Evolutionary conservation across 306 rosid genomes (phyloP), one percentile per base, ranked within the genome.

Genomic region (Abrus precatorius): DNA sequence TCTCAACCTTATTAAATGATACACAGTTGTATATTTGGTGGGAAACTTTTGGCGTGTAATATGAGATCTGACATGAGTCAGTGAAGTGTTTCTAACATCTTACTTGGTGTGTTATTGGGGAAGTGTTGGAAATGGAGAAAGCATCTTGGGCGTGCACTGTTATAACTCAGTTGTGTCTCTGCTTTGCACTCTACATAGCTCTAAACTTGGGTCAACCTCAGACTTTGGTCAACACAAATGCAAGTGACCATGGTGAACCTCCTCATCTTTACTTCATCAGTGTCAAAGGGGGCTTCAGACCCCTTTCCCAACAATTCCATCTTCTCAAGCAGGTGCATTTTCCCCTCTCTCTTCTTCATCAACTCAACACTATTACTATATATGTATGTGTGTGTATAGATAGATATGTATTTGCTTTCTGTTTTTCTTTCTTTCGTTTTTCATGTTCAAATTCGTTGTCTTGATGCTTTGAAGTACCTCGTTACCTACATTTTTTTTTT

Each of bases 251-350:
- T 60, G 20, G 3, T n/a, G 3, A 48, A 36, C 70, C 54, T 60
- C 79, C 79, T 64, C 90, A 82, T 84, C 77, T 87, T 76, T 78
- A 80, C 75, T 91, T 89, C 54, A 80, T 91, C 44, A 87, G 86
- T 48, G 90, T 91, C 20, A 78, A 56, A 47, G 95, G 95, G 50
- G 95, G 91, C 20, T 91, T 85, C 72, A 87, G 95, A 79, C 81
- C 89, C 43, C 70, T 63, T 54, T 41, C 61, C 61, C 84, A 85
- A 73, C 95, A 87, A 79, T 77, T 82, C 84, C 83, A 76, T 57
- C 91, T 89, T 82, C 88, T 91, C 65, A 84, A 80, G 50, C 86
- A 49, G 84, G 91, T 87, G 3, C 12, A 3, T 69, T 73, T 52
- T 13, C 12, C 6, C 6, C 28, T 62, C 75, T 60, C 65, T 20